These are phyloP conservation scores for Colletotrichum aenigma DNA, from an alignment of 2,329 filamentous ascomycete species.

Conservation along the genomic window DNA sequence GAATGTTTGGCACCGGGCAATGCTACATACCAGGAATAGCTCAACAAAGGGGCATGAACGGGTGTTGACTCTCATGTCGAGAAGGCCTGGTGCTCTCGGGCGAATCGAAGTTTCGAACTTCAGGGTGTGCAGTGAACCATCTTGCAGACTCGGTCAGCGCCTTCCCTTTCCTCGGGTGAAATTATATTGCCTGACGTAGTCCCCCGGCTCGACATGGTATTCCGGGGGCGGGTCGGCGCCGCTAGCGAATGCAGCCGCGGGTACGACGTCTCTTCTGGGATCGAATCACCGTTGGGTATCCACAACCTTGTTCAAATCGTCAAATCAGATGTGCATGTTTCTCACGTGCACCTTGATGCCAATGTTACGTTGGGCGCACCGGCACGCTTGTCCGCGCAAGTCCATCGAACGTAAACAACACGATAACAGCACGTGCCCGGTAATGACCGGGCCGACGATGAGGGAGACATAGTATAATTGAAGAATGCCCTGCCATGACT, in stretches of 20 bases:
- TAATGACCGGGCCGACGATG: background rate
- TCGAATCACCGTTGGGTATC: background rate
- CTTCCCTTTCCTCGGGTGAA: background rate
- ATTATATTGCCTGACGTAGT: background rate
- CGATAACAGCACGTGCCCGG: conserved; percentile 3
- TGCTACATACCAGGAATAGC: background rate
- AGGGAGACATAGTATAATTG: background rate
- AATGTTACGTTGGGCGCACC: background rate
- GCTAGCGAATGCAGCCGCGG: background rate
- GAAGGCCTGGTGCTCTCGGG: background rate
- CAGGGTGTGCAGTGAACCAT: background rate
- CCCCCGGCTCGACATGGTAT: background rate
- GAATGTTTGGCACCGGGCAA: background rate
- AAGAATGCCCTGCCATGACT: background rate
- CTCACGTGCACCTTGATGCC: background rate
- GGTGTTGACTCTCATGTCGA: background rate
- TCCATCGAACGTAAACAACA: background rate
- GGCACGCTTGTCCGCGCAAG: background rate
- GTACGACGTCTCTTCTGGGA: background rate
- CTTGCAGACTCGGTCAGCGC: background rate
- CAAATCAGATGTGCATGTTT: background rate
- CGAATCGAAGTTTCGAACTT: background rate
- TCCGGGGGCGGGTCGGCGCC: background rate
- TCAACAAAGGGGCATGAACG: background rate
- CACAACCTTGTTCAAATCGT: background rate